Conservation (phyloP, 306 rosid genomes). For the Malus sieversii region DNA sequence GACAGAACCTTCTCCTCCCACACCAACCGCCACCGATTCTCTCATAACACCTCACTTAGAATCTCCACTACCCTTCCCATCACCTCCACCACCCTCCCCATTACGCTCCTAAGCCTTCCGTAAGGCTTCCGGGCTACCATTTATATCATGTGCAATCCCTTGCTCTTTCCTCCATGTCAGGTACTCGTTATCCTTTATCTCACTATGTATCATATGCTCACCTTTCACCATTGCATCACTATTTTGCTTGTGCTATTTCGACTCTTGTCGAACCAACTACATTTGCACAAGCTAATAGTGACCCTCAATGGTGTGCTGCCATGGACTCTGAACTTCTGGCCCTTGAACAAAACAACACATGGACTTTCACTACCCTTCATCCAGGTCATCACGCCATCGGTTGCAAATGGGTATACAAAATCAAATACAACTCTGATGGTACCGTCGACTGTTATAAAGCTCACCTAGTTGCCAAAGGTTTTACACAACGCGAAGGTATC, state of each 20-base stretch:
- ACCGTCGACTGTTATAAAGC: too few species aligned
- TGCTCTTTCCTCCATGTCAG: not conserved
- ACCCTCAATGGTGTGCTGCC: not conserved
- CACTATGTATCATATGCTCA: not conserved
- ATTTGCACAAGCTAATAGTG: not conserved
- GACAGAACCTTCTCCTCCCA: too few species aligned
- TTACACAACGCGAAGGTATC: too few species aligned
- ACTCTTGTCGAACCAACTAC: not conserved
- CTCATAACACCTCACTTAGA: too few species aligned
- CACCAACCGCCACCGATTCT: too few species aligned
- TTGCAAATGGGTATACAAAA: too few species aligned
- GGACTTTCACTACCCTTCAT: not conserved
- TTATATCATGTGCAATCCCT: too few species aligned
- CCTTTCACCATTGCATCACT: not conserved
- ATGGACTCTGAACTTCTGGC: not conserved
- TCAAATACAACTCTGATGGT: too few species aligned
- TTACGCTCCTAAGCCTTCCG: rapidly evolving
- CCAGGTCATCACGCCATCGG: not conserved
- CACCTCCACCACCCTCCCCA: too few species aligned
- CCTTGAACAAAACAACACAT: not conserved
- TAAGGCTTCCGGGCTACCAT: too few species aligned
- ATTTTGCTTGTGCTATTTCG: not conserved
- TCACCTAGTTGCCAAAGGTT: too few species aligned
- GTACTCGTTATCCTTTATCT: not conserved
- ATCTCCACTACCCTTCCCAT: too few species aligned